phyloP scores from a whole-genome alignment of 768 basidiomycete genomes.

The Xerocomus potaroensis region DNA sequence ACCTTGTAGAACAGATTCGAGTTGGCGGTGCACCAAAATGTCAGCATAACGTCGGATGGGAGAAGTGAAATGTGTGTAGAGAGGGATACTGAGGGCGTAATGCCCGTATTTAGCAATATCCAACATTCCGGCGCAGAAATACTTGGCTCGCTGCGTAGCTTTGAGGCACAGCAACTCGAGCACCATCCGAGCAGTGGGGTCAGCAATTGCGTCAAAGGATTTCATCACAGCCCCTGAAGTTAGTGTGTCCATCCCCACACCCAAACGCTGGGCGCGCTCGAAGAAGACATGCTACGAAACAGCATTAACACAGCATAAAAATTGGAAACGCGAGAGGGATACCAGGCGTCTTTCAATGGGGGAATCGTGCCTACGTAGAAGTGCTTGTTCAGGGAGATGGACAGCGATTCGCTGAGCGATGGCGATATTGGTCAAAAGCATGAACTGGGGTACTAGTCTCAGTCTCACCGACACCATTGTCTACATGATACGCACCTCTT shows the following conservation, averaged over 20 bases:
- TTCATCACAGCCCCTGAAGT: slow-evolving; percentile 79
- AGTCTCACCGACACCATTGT: slow-evolving; percentile 1
- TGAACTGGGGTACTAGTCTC: slow-evolving; percentile 54
- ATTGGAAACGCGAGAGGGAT: neutral
- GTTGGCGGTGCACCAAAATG: slow-evolving; percentile 91
- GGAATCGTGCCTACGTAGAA: slow-evolving; percentile 89
- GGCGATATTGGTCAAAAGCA: slow-evolving; percentile 87
- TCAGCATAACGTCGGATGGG: slow-evolving; percentile 94
- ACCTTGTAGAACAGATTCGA: slow-evolving; percentile 81
- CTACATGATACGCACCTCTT: slow-evolving; percentile 61
- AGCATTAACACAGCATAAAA: slow-evolving; percentile 7
- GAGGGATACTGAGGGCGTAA: slow-evolving; percentile 82
- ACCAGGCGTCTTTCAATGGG: slow-evolving; percentile 91
- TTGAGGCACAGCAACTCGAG: slow-evolving; percentile 83
- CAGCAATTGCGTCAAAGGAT: slow-evolving; percentile 70
- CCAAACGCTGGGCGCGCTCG: slow-evolving; percentile 80
- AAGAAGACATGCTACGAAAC: slow-evolving; percentile 60
- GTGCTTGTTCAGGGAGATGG: slow-evolving; percentile 93
- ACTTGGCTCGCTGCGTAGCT: slow-evolving; percentile 93
- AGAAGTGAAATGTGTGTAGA: slow-evolving; percentile 92
- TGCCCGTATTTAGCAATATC: slow-evolving; percentile 98
- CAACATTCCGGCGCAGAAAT: slow-evolving; percentile 99
- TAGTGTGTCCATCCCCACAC: slow-evolving; percentile 75
- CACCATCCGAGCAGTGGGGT: slow-evolving; percentile 71
- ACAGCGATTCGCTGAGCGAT: slow-evolving; percentile 93